Base-by-base conservation (phyloP, 2,329 filamentous ascomycete species). In the Penicillium sp. region DNA sequence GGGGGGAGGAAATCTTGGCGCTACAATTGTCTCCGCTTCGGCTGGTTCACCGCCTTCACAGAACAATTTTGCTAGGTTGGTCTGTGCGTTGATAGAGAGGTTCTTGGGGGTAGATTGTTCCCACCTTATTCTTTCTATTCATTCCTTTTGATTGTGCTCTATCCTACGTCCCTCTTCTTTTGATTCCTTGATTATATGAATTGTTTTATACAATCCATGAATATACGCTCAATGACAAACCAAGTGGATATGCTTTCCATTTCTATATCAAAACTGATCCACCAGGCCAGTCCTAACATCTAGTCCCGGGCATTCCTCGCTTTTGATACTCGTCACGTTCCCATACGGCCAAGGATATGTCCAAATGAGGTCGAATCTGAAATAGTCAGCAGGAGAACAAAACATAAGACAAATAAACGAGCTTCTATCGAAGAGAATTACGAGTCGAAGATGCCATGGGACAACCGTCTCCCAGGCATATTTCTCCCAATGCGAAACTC, bases 1-100 rank as follows among this genome's bases (percentile, higher is more conserved):
- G 67, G 67, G 69, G 64, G 69, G 64, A 67, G 61, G 66, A 71
- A 73, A 71, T 72, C 72, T 74, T 72, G 70, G 70, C 70, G 63
- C 61, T 59, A 59, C 36, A 56, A 58, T 51, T 61, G 64, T 66
- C 69, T 70, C 69, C 69, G 67, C 69, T 68, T 54, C 60, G 62
- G 61, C 60, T 68, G 48, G 53, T 62, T 68, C 62, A 68, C 66
- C 65, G 65, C 66, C 63, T 38, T 43, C 48, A 14, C 38, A 16
- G 12, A 43, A 17, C 28, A 44, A 50, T 55, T 55, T 55, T 55
- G 48, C 47, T 55, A 4, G 11, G 14, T 40, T 45, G 53, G 47
- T 36, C 53, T 8, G 53, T 55, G 53, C 47, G 19, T 37, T 30
- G 25, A 45, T 43, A 26, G 30, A 43, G 16, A 31, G 16, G 40